These are phyloP conservation scores for Diospyros kaki DNA, from an alignment of 148 eudicot species.

Conservation along the genomic window DNA sequence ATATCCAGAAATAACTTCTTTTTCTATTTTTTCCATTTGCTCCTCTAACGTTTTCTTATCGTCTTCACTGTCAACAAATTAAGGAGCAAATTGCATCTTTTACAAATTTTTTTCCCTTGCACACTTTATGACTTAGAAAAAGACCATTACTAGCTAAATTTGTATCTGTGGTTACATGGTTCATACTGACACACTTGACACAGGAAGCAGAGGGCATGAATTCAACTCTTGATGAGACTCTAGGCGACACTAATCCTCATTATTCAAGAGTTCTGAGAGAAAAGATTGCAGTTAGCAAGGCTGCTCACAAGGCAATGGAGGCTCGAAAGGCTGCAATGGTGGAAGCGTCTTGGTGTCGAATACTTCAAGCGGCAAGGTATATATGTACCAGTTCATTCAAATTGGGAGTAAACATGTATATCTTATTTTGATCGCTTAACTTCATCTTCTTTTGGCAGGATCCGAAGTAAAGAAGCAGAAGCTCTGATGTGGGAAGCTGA, in stretches of 20 bases:
- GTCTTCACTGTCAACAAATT: too few relatives aligned
- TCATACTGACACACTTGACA: constrained; percentile 16
- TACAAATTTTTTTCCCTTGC: too few relatives aligned
- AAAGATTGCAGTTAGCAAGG: constrained; percentile 80
- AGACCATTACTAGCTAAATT: background rate
- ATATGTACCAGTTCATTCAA: background rate
- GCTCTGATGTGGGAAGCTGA: constrained; percentile 56
- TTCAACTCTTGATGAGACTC: constrained; percentile 82
- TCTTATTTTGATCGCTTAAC: background rate
- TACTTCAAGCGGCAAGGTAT: constrained; percentile 81
- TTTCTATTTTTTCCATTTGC: too few relatives aligned
- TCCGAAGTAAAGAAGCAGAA: constrained; percentile 75
- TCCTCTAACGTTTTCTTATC: background rate
- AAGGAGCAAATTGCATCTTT: too few relatives aligned
- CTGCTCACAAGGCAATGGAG: constrained; percentile 77
- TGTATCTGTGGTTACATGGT: background rate
- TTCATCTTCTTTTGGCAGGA: constrained; percentile 34
- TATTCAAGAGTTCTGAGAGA: constrained; percentile 75
- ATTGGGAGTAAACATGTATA: background rate
- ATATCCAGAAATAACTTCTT: background rate
- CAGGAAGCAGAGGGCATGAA: constrained; percentile 96
- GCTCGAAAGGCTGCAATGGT: constrained; percentile 93
- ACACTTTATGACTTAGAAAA: too few relatives aligned
- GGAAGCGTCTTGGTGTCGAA: constrained; percentile 97
- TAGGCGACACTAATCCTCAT: constrained; percentile 87